Conservation (phyloP, 495 filamentous ascomycete genomes). For the Neurospora intermedia region DNA sequence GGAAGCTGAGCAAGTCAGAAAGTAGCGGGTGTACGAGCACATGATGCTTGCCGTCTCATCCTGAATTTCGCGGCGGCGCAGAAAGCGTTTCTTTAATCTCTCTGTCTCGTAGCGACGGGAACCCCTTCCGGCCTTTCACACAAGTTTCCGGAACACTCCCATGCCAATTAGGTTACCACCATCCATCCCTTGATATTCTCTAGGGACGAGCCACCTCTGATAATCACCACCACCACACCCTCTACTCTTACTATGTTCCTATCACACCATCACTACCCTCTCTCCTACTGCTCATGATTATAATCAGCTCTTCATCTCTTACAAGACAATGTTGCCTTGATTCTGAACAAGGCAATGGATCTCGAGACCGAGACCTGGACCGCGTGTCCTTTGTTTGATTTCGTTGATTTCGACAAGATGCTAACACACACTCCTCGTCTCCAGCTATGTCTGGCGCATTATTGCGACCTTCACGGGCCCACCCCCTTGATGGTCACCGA, state of each 20-base stretch:
- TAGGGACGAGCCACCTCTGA: neutral
- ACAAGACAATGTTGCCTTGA: neutral
- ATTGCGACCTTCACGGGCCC: conserved; percentile 91
- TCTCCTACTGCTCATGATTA: neutral
- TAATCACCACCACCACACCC: neutral
- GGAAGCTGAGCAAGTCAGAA: neutral
- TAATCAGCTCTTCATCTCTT: neutral
- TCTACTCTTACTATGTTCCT: neutral
- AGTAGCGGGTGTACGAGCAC: neutral
- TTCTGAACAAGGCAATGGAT: neutral
- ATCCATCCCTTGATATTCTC: conserved; percentile 7
- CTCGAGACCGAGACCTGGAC: neutral
- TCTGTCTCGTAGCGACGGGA: neutral
- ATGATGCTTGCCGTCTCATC: neutral
- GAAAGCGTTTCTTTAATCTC: neutral
- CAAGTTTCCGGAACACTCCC: neutral
- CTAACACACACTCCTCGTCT: conserved; percentile 30
- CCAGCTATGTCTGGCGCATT: conserved; percentile 90
- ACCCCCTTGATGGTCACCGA: conserved; percentile 94
- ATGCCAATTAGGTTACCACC: neutral
- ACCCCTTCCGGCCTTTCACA: neutral
- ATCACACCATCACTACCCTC: neutral
- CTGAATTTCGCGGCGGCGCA: neutral
- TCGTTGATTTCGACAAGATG: neutral
- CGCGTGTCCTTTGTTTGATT: neutral